Evolutionary conservation across 257 asterid species (phyloP).

Genomic region (Coffea eugenioides): DNA sequence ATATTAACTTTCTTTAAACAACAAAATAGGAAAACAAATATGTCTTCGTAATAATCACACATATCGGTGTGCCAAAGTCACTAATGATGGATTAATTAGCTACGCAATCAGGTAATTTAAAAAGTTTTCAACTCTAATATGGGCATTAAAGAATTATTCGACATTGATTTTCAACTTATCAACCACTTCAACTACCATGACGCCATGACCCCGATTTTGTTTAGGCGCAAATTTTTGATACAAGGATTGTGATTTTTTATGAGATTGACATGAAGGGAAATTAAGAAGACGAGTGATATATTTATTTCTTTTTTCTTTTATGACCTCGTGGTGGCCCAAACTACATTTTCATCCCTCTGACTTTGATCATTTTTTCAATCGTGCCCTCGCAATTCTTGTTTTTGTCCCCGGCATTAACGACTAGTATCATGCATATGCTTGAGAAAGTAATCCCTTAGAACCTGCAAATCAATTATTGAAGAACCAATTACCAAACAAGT

Average conservation of each 20-base stretch:
- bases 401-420: not conserved
- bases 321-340: not conserved
- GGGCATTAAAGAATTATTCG: not conserved
- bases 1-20: no score
- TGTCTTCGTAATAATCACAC: no score
- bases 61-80: no score
- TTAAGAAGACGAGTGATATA: not conserved
- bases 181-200: not conserved
- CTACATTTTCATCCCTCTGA: not conserved
- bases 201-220: not conserved
- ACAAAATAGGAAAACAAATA: no score
- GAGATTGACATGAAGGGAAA: not conserved
- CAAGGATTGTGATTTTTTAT: no score
- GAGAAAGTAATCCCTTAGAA: not conserved
- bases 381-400: not conserved
- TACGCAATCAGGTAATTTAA: not conserved
- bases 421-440: not conserved
- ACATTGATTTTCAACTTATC: not conserved
- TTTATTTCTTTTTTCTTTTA: not conserved
- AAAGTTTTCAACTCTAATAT: not conserved
- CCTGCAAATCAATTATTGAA: not conserved
- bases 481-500: no score
- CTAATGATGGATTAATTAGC: not conserved
- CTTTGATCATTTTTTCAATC: not conserved
- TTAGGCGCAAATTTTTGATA: not conserved